phyloP scores from a whole-genome alignment of 2,329 filamentous ascomycete genomes.

The Chrysoporthe deuterocubensis region DNA sequence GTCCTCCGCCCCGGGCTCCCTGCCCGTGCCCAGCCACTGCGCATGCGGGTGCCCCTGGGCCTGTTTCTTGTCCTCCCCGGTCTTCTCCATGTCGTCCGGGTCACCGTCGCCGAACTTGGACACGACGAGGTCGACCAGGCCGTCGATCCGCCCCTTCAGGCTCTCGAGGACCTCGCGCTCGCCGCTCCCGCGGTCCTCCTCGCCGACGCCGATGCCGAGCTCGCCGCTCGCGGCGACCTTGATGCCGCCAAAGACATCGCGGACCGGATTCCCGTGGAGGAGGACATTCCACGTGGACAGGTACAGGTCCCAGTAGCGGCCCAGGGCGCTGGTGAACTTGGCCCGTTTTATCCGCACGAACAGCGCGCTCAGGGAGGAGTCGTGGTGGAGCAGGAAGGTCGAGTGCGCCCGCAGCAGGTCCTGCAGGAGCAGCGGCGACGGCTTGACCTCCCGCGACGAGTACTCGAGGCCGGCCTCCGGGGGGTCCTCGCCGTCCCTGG shows the following conservation, averaged over 20 bases:
- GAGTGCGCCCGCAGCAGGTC: constrained; percentile 84
- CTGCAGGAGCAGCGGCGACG: constrained; percentile 74
- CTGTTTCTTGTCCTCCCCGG: constrained; percentile 33
- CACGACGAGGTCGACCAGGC: constrained; percentile 85
- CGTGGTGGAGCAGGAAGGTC: constrained; percentile 87
- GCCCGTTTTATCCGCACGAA: constrained; percentile 66
- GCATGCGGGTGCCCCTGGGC: constrained; percentile 32
- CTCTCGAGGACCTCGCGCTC: constrained; percentile 93
- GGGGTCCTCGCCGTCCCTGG: constrained; percentile 26
- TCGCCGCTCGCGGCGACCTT: constrained; percentile 91
- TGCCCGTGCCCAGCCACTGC: constrained; percentile 76
- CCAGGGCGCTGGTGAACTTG: constrained; percentile 73
- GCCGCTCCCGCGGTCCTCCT: constrained; percentile 92
- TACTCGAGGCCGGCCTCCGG: constrained; percentile 67
- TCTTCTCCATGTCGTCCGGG: constrained; percentile 33
- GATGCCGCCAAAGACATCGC: constrained; percentile 78
- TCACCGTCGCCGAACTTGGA: constrained; percentile 74
- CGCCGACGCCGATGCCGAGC: constrained; percentile 90
- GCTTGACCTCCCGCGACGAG: constrained; percentile 88
- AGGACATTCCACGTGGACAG: constrained; percentile 83
- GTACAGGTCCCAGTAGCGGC: constrained; percentile 79
- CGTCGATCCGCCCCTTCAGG: constrained; percentile 78
- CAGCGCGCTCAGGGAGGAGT: constrained; percentile 71
- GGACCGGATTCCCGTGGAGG: constrained; percentile 84
- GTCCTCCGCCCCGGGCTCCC: constrained; percentile 71